These are phyloP conservation scores for Aspergillus sp. DNA, from an alignment of 2,329 filamentous ascomycete genomes.

Conservation along the genomic window DNA sequence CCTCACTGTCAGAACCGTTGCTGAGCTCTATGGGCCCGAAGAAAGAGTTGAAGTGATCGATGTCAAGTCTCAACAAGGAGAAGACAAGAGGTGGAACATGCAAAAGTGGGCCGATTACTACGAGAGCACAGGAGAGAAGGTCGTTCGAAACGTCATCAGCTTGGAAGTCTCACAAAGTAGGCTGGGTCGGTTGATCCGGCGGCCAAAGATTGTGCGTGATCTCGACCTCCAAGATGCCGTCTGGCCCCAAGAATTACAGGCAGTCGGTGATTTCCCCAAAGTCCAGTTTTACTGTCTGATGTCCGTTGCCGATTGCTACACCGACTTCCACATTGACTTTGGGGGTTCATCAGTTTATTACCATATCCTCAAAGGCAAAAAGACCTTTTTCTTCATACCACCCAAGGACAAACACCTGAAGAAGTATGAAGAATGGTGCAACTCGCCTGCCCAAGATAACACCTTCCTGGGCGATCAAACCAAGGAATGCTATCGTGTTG, in stretches of 20 bases:
- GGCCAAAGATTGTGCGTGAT: slow-evolving; percentile 59
- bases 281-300: slow-evolving; percentile 65
- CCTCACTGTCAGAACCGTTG: slow-evolving; percentile 57
- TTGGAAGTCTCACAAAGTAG: slow-evolving; percentile 60
- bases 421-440: slow-evolving; percentile 66
- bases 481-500: slow-evolving; percentile 61
- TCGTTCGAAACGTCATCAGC: slow-evolving; percentile 63
- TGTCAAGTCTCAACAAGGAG: slow-evolving; percentile 61
- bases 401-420: slow-evolving; percentile 62
- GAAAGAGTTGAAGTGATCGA: slow-evolving; percentile 61
- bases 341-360: slow-evolving; percentile 65
- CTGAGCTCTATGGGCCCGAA: slow-evolving; percentile 57
- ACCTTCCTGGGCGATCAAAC: slow-evolving; percentile 59
- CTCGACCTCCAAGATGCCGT: slow-evolving; percentile 49
- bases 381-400: slow-evolving; percentile 66
- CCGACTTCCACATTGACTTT: slow-evolving; percentile 67
- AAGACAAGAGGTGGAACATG: slow-evolving; percentile 59
- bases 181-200: slow-evolving; percentile 55
- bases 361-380: slow-evolving; percentile 61
- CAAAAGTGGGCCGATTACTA: slow-evolving; percentile 63
- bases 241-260: slow-evolving; percentile 46
- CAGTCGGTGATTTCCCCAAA: slow-evolving; percentile 53
- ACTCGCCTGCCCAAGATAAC: slow-evolving; percentile 58
- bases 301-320: slow-evolving; percentile 65
- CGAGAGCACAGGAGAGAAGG: slow-evolving; percentile 52